Base-by-base conservation (phyloP, 139 green algal species). In the Chlamydomonas eustigma region DNA sequence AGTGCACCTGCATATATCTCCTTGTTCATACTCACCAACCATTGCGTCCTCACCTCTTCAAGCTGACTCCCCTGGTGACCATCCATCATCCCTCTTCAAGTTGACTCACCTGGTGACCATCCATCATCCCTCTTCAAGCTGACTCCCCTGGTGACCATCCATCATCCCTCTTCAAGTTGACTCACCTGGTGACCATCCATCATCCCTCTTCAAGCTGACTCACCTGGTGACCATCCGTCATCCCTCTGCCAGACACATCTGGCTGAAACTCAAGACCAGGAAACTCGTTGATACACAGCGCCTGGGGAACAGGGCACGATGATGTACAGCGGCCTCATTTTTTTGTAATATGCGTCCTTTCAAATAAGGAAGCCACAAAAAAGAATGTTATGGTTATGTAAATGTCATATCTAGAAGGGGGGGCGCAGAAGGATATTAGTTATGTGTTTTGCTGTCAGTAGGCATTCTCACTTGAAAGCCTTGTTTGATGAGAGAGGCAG, bases 261-360 rank as follows among this genome's bases (percentile, higher is more conserved):
- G 79, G 68, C 33, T 86, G 78, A 50, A 84, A 84, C 37, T 68
- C 64, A 18, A 92, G 71, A 0, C 93, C 94, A 2, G 34, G 25
- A 76, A 98, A 97, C 83, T 98, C 94, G 75, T 98, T 98, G 52
- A 96, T 83, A 50, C 51, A 84, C 52, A 93, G 77, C 24, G 75
- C 89, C 78, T 94, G 81, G 12, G n/a, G n/a, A n/a, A n/a, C n/a
- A n/a, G n/a, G n/a, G n/a, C n/a, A n/a, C 33, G 4, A n/a, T n/a
- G n/a, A n/a, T n/a, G 5, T 30, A 67, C 51, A 67, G 33, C 4
- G 3, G 4, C 51, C 8, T 67, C 33, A 67, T 4, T 28, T 67
- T n/a, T 67, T n/a, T n/a, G n/a, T n/a, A n/a, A n/a, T n/a, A n/a
- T n/a, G n/a, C n/a, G n/a, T n/a, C n/a, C n/a, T n/a, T n/a, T n/a